A percentile compares a stretch with the other conserved stretches of the same genome.
Conservation (phyloP, 179 eudicot species). For the Vitellaria paradoxa region DNA sequence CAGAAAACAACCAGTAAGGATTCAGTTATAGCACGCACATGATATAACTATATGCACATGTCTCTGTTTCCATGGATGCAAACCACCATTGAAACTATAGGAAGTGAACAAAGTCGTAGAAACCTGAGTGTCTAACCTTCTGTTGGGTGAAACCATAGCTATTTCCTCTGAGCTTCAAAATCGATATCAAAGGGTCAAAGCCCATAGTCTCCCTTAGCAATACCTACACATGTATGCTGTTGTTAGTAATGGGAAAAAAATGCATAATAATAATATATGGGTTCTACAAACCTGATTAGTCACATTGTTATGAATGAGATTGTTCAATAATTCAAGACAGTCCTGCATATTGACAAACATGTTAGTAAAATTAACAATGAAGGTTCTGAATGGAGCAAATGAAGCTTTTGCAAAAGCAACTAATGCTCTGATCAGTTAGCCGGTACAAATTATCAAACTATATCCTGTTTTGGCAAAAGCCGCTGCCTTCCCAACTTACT, state of each 20-base stretch:
- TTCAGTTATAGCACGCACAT: not conserved
- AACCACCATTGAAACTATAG: not conserved
- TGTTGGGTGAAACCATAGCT: slow-evolving; percentile 86
- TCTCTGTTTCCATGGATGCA: not conserved
- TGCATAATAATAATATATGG: not conserved
- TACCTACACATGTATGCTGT: slow-evolving; percentile 42
- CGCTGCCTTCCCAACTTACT: not conserved
- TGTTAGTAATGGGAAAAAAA: slow-evolving; percentile 22
- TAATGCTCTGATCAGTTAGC: not conserved
- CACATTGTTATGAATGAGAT: slow-evolving; percentile 71
- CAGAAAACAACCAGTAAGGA: slow-evolving; percentile 35
- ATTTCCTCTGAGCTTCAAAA: slow-evolving; percentile 80
- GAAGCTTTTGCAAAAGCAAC: not conserved
- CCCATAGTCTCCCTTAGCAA: slow-evolving; percentile 92
- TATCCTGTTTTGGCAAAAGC: not conserved
- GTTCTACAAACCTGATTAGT: slow-evolving; percentile 72
- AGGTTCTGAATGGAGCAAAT: too few relatives aligned
- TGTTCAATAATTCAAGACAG: slow-evolving; percentile 88
- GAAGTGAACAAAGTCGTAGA: slow-evolving; percentile 7
- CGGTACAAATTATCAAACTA: not conserved
- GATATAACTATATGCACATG: not conserved
- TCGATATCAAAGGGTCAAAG: slow-evolving; percentile 78
- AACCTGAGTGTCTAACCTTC: slow-evolving; percentile 62
- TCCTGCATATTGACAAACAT: slow-evolving; percentile 52
- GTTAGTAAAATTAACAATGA: slow-evolving; percentile 14